Conservation (phyloP, 2,329 filamentous ascomycete species). For the Fusarium sp. region DNA sequence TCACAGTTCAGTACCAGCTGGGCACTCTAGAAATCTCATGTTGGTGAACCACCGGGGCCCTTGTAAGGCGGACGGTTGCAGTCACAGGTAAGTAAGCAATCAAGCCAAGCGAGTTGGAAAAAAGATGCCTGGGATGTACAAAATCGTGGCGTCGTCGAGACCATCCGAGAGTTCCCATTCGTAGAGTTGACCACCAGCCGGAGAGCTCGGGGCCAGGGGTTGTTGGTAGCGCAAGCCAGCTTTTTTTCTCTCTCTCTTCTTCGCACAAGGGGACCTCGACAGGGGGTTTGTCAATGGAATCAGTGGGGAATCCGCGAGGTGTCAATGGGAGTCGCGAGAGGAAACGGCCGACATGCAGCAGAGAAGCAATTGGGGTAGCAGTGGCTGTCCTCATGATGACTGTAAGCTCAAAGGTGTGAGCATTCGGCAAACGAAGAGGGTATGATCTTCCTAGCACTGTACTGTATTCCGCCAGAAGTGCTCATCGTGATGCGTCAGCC, state of each 20-base stretch:
- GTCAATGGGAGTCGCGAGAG: constrained; percentile 2
- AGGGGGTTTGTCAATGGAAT: constrained; percentile 5
- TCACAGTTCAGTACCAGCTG: constrained; percentile 14
- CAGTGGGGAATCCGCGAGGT: constrained; percentile 2
- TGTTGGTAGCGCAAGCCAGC: constrained; percentile 9
- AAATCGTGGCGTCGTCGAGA: constrained; percentile 24
- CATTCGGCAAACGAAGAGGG: background rate
- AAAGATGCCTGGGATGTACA: constrained; percentile 21
- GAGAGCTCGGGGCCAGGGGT: constrained; percentile 40
- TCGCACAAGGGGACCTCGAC: constrained; percentile 13
- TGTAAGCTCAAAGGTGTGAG: background rate
- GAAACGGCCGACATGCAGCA: background rate
- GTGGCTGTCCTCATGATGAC: constrained; percentile 12
- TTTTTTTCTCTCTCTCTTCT: constrained; percentile 8
- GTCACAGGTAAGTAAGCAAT: background rate
- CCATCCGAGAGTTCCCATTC: constrained; percentile 42
- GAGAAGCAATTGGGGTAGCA: background rate
- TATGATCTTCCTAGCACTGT: constrained; percentile 4
- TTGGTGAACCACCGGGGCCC: constrained; percentile 17
- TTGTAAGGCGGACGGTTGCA: constrained; percentile 2
- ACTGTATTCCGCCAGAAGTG: background rate
- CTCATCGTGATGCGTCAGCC: background rate
- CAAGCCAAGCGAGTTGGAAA: constrained; percentile 1
- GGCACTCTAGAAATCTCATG: constrained; percentile 13
- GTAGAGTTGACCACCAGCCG: constrained; percentile 34